Percentiles rank a stretch among this genome's conserved stretches.
Evolutionary conservation across 2,329 filamentous ascomycete species (phyloP).

Genomic region (Fusarium irregulare): DNA sequence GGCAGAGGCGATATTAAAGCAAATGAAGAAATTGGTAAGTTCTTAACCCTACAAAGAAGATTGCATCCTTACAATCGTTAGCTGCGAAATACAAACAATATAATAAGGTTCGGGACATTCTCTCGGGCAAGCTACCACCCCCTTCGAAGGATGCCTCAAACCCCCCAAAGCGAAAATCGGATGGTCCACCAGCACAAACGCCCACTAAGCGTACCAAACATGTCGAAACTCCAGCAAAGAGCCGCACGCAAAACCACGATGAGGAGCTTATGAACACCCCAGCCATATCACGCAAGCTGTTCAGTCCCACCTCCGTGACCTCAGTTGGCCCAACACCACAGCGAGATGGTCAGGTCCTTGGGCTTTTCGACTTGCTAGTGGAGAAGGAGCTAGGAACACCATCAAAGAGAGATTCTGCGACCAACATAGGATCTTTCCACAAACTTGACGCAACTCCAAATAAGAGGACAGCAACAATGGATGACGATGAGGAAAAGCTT

Average conservation of each 20-base stretch:
- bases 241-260: constrained; percentile 47
- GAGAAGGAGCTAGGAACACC: constrained; percentile 63
- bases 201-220: constrained; percentile 64
- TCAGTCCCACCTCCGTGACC: constrained; percentile 68
- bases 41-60: background rate
- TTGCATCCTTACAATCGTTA: constrained; percentile 46
- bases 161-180: constrained; percentile 57
- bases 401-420: constrained; percentile 53
- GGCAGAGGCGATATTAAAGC: constrained; percentile 80
- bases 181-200: constrained; percentile 54
- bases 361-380: constrained; percentile 78
- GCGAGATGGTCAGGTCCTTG: constrained; percentile 79
- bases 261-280: constrained; percentile 65
- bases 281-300: constrained; percentile 67
- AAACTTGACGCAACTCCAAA: constrained; percentile 58
- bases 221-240: constrained; percentile 61
- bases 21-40: constrained; percentile 75
- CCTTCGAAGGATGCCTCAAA: constrained; percentile 54
- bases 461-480: constrained; percentile 52
- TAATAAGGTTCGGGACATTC: constrained; percentile 70
- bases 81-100: constrained; percentile 83
- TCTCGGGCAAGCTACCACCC: constrained; percentile 63
- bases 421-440: constrained; percentile 36
- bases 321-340: constrained; percentile 83
- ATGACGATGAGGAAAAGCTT: constrained; percentile 50